A percentile compares a stretch with the other conserved stretches of the same genome.
Conservation (phyloP, 306 rosid species). For the Cucurbita moschata region DNA sequence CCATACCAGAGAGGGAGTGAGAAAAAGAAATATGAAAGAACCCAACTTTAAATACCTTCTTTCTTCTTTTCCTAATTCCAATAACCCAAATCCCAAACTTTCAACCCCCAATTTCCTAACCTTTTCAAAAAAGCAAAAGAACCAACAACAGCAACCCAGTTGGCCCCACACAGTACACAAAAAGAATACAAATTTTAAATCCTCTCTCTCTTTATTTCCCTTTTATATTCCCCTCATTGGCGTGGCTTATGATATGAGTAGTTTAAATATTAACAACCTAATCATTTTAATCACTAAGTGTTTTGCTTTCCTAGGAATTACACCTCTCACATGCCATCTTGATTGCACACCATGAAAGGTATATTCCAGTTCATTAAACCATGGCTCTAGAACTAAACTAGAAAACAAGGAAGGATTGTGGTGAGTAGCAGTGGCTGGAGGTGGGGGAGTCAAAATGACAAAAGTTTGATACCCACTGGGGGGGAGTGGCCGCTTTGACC, state of each 20-base stretch:
- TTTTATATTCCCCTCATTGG: constrained; percentile 6
- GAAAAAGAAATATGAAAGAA: constrained; percentile 34
- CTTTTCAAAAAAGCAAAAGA: constrained; percentile 52
- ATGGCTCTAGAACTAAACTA: background rate
- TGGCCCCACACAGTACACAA: constrained; percentile 3
- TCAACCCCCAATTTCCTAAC: constrained; percentile 49
- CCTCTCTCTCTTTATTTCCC: constrained; percentile 24
- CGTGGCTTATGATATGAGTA: background rate
- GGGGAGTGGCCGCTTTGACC: background rate
- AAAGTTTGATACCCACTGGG: background rate
- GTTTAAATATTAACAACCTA: constrained; percentile 29
- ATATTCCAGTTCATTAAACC: background rate
- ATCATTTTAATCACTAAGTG: constrained; percentile 51
- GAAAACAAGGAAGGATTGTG: background rate
- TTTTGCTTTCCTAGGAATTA: constrained; percentile 33
- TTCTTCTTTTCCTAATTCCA: constrained; percentile 62
- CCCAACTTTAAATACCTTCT: constrained; percentile 31
- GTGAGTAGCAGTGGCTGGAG: background rate
- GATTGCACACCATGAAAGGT: background rate
- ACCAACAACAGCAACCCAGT: constrained; percentile 13
- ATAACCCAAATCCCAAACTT: constrained; percentile 36
- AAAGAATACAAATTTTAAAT: constrained; percentile 7
- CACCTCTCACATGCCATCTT: background rate
- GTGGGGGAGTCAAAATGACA: background rate
- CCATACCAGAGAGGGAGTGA: background rate